Conservation (phyloP, 805 yeast genomes). For the Kockiozyma suomiensis region DNA sequence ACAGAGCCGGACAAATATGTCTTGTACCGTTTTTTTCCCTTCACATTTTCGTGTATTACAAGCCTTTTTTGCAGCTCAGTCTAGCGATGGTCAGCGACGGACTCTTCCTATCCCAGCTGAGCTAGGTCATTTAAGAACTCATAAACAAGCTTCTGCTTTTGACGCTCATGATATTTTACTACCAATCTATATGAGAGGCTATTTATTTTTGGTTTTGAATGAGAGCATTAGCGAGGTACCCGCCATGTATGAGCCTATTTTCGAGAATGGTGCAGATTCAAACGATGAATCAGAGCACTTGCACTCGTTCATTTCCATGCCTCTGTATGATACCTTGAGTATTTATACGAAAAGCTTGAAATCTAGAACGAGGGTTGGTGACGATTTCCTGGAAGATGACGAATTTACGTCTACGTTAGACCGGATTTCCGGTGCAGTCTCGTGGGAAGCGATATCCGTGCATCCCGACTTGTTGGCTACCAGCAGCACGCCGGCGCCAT, state of each 20-base stretch:
- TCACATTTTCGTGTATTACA: constrained; percentile 29
- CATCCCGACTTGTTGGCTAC: constrained; percentile 5
- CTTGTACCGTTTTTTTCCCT: constrained; percentile 25
- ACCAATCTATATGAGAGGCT: constrained; percentile 30
- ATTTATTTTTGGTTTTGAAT: constrained; percentile 14
- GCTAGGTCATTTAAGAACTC: constrained; percentile 1
- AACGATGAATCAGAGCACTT: background rate
- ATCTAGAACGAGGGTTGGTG: background rate
- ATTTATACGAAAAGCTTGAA: background rate
- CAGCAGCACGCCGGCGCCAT: background rate
- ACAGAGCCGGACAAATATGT: constrained; percentile 14
- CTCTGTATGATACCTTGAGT: constrained; percentile 16
- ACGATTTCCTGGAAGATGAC: background rate
- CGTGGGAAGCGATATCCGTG: background rate
- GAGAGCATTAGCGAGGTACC: background rate
- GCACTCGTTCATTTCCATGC: background rate
- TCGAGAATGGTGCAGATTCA: background rate
- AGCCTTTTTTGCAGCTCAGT: constrained; percentile 10
- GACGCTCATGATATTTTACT: constrained; percentile 18
- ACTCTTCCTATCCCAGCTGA: constrained; percentile 23
- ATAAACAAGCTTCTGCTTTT: background rate
- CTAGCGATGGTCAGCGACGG: background rate
- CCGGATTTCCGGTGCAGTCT: background rate
- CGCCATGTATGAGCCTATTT: constrained; percentile 7
- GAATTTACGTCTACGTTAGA: background rate